Evolutionary conservation across 148 eudicot genomes (phyloP).

Genomic region (Rheum nobile): DNA sequence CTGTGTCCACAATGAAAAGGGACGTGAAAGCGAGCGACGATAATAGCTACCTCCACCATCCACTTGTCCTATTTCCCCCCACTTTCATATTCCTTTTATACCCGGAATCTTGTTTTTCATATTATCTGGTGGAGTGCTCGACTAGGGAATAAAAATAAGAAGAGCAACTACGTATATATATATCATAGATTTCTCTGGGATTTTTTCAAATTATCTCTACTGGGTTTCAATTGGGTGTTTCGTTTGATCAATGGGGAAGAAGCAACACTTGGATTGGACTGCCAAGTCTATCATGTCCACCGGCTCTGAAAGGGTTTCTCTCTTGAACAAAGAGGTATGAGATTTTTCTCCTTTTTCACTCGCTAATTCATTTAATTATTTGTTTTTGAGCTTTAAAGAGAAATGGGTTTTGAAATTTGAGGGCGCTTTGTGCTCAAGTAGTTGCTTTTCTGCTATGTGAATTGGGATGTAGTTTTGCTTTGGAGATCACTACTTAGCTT

Average conservation of each 20-base stretch:
- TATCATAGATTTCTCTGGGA: background rate
- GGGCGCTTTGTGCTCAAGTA: background rate
- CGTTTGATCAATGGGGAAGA: conserved; percentile 5
- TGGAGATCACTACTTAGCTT: background rate
- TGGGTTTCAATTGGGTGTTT: background rate
- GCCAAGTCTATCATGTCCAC: background rate
- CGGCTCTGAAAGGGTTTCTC: conserved; percentile 7
- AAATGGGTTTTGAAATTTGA: background rate
- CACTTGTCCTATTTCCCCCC: background rate
- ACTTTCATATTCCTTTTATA: background rate
- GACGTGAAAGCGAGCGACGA: background rate
- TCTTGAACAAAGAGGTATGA: background rate
- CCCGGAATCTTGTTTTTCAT: background rate
- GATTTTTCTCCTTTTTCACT: background rate
- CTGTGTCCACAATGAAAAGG: background rate
- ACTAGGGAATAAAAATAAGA: background rate
- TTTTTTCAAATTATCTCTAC: background rate
- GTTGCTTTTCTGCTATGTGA: background rate
- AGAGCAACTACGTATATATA: background rate
- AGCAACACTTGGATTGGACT: conserved; percentile 5
- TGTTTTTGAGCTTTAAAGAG: background rate
- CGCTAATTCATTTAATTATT: background rate
- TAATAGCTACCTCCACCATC: background rate
- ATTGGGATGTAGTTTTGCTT: background rate
- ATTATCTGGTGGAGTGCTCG: background rate